Base-by-base conservation (phyloP, 345 rosid species). In the Populus euphratica region DNA sequence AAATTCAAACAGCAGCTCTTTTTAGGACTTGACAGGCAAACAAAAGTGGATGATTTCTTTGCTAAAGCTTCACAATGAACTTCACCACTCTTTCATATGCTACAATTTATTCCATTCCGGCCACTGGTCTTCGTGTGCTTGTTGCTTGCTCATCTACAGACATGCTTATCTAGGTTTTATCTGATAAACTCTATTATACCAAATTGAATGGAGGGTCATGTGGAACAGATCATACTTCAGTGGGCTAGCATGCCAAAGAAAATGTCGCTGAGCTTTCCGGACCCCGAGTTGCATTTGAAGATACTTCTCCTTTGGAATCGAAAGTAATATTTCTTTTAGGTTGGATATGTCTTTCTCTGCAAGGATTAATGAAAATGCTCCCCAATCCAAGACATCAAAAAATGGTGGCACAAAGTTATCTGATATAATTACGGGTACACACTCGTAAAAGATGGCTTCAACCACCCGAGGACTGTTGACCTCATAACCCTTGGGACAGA, bases 391-490 rank as follows among this genome's bases (percentile, higher is more conserved):
- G 73, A 93, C 95, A 75, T 91, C 97, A 5, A 90, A 95, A 83
- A 95, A 89, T 2, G 99, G 97, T 0, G 98, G 98, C 31, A 93
- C 94, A 9, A 93, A 95, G 77, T 95, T 95, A 75, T 95, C 99
- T 0, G 97, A 95, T 81, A 95, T 87, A 14, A 94, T 91, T 64
- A 92, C 96, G 1, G 98, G 99, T 17, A 95, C 91, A 27, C 99
- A 95, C 70, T 95, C 97, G 1, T 95, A 95, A 81, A 93, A 93
- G 65, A 95, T 91, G 39, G 98, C 83, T 81, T 93, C 99, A 0
- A 93, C 97, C 23, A 93, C 94, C n/a, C 98, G 86, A 0, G 98
- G 99, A 80, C 99, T 95, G 86, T 95, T 95, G 71, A 95, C 99
- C 76, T 93, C 99, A 2, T 86, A 87, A 6, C 99, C 99, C 86